phyloP scores from a whole-genome alignment of 495 filamentous ascomycete species.

The Xylaria longipes region DNA sequence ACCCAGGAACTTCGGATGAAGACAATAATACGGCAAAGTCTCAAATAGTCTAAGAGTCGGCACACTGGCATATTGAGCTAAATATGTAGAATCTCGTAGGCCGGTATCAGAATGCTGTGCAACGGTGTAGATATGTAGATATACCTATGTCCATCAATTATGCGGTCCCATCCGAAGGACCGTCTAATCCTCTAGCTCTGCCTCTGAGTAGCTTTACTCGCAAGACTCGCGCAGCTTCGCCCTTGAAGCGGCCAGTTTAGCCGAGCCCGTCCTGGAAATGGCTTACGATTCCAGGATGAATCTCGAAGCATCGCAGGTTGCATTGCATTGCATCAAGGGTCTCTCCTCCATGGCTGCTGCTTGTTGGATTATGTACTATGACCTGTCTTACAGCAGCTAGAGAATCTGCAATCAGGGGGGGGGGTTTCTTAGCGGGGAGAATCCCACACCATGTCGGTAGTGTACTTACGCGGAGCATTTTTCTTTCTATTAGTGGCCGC shows the following conservation, averaged over 20 bases:
- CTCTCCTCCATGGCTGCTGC: conserved; percentile 11
- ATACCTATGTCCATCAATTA: not conserved
- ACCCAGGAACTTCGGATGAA: conserved; percentile 20
- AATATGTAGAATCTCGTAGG: conserved; percentile 8
- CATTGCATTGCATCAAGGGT: conserved; percentile 22
- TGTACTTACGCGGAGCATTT: conserved; percentile 4
- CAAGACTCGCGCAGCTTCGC: conserved; percentile 4
- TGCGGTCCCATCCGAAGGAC: conserved; percentile 14
- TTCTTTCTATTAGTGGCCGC: conserved; percentile 13
- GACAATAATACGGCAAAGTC: conserved; percentile 24
- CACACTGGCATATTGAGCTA: conserved; percentile 4
- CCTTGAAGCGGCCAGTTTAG: conserved; percentile 21
- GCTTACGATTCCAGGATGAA: conserved; percentile 15
- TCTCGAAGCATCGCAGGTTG: conserved; percentile 25
- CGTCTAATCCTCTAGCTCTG: not conserved
- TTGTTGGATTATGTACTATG: conserved; percentile 14
- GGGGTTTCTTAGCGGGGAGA: conserved; percentile 1
- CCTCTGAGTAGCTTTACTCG: conserved; percentile 7
- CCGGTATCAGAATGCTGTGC: conserved; percentile 11
- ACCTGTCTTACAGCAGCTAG: conserved; percentile 12
- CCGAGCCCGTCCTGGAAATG: conserved; percentile 20
- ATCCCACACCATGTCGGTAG: conserved; percentile 15
- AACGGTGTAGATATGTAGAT: not conserved
- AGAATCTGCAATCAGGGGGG: conserved; percentile 12
- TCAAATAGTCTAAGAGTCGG: conserved; percentile 1